Conservation (phyloP, 2,329 filamentous ascomycete genomes). For the Coleophoma crateriformis region DNA sequence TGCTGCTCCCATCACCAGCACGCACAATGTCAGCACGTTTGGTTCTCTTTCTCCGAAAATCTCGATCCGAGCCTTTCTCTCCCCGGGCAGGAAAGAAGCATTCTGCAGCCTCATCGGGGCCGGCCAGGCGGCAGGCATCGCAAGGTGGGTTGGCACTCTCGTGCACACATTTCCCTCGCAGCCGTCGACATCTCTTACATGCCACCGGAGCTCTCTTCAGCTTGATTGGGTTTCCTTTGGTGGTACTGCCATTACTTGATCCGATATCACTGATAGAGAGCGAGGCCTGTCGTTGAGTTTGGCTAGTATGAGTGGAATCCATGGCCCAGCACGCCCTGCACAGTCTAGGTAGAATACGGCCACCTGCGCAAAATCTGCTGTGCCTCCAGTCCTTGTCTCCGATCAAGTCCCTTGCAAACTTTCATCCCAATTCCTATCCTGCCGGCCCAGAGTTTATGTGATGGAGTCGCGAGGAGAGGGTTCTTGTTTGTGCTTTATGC, state of each 20-base stretch:
- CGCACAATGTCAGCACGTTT: neutral
- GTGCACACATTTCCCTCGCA: constrained; percentile 17
- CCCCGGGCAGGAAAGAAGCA: neutral
- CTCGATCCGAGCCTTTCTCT: neutral
- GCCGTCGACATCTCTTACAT: constrained; percentile 19
- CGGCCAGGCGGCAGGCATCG: constrained; percentile 1
- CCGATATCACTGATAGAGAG: neutral
- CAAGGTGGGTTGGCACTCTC: constrained; percentile 1
- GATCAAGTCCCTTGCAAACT: too few relatives aligned
- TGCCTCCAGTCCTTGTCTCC: too few relatives aligned
- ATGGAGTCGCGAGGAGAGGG: too few relatives aligned
- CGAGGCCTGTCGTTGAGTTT: neutral
- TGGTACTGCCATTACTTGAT: neutral
- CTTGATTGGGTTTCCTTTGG: neutral
- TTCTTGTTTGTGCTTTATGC: too few relatives aligned
- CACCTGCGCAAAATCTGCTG: too few relatives aligned
- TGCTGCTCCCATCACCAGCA: neutral
- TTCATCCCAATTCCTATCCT: too few relatives aligned
- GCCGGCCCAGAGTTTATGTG: too few relatives aligned
- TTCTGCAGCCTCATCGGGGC: constrained; percentile 2
- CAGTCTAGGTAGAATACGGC: too few relatives aligned
- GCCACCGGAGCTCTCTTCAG: neutral
- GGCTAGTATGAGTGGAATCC: neutral
- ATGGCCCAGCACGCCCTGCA: too few relatives aligned
- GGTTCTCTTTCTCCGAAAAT: neutral